Evolutionary conservation across 108 stramenopile genomes (phyloP).

Genomic region (Poteriospumella lacustris): DNA sequence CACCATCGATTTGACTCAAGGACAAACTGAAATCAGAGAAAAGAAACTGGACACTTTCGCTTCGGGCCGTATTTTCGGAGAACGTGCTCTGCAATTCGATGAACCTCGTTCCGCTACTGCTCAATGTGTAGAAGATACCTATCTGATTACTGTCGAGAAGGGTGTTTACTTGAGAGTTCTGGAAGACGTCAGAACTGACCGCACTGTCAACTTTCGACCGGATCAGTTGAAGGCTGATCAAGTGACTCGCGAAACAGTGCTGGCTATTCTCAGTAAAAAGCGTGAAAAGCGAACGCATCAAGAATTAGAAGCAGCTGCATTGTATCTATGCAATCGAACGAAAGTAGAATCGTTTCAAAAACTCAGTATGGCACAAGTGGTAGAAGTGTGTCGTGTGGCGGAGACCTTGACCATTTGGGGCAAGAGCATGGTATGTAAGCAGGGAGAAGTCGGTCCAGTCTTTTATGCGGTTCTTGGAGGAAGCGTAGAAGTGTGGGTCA

Average conservation of each 20-base stretch:
- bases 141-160: slow-evolving; percentile 6
- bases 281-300: slow-evolving; percentile 10
- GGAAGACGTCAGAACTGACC: neutral
- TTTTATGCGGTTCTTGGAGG: slow-evolving; percentile 21
- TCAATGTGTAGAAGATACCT: neutral
- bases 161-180: neutral
- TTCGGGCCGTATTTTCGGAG: neutral
- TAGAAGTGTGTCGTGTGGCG: slow-evolving; percentile 27
- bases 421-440: slow-evolving; percentile 14
- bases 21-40: slow-evolving; percentile 17
- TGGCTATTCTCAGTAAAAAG: slow-evolving; percentile 15
- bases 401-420: slow-evolving; percentile 18
- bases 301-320: slow-evolving; percentile 25
- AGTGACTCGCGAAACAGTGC: neutral
- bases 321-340: neutral
- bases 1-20: neutral
- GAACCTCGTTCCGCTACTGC: slow-evolving; percentile 16
- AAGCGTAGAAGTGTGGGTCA: slow-evolving; percentile 16
- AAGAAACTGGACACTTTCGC: neutral
- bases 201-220: too few species aligned
- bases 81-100: slow-evolving; percentile 25
- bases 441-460: slow-evolving; percentile 15
- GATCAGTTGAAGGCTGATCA: neutral
- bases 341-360: slow-evolving; percentile 20
- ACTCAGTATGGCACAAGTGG: neutral